Percentiles rank a stretch among this genome's conserved stretches.
Conservation (phyloP, 2,329 filamentous ascomycete species). For the Albifimbria verrucaria region DNA sequence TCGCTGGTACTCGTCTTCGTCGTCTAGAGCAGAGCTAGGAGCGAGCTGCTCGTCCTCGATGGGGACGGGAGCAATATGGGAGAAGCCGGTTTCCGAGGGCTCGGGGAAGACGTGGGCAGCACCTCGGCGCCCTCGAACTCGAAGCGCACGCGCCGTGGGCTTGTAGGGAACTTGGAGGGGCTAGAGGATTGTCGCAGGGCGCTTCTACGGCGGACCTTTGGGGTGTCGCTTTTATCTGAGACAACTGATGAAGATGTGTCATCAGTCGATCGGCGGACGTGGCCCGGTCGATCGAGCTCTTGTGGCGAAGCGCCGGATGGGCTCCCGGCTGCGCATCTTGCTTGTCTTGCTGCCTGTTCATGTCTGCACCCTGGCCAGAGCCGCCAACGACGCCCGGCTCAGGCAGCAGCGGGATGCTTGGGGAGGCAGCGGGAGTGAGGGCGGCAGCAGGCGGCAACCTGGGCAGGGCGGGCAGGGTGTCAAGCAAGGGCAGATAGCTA, state of each 20-base stretch:
- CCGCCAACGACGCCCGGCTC: slow-evolving; percentile 17
- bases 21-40: slow-evolving; percentile 29
- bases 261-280: slow-evolving; percentile 40
- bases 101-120: slow-evolving; percentile 57
- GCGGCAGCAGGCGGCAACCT: slow-evolving; percentile 14
- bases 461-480: slow-evolving; percentile 32
- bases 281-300: slow-evolving; percentile 26
- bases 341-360: slow-evolving; percentile 14
- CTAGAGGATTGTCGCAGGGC: slow-evolving; percentile 56
- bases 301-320: slow-evolving; percentile 11
- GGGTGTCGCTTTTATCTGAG: slow-evolving; percentile 51
- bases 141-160: slow-evolving; percentile 61
- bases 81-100: slow-evolving; percentile 27
- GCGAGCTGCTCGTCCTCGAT: slow-evolving; percentile 21
- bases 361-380: slow-evolving; percentile 17
- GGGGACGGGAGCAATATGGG: slow-evolving; percentile 19
- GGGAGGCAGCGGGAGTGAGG: slow-evolving; percentile 8
- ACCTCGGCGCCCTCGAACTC: slow-evolving; percentile 59
- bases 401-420: slow-evolving; percentile 18
- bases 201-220: slow-evolving; percentile 44
- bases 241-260: slow-evolving; percentile 47
- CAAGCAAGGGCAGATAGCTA: slow-evolving; percentile 59
- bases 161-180: slow-evolving; percentile 45
- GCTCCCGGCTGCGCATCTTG: slow-evolving; percentile 13
- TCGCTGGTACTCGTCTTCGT: slow-evolving; percentile 36